A percentile compares a stretch with the other conserved stretches of the same genome.
These are phyloP conservation scores for Drechslerella coelobrocha DNA, from an alignment of 2,329 filamentous ascomycete species.

Conservation along the genomic window DNA sequence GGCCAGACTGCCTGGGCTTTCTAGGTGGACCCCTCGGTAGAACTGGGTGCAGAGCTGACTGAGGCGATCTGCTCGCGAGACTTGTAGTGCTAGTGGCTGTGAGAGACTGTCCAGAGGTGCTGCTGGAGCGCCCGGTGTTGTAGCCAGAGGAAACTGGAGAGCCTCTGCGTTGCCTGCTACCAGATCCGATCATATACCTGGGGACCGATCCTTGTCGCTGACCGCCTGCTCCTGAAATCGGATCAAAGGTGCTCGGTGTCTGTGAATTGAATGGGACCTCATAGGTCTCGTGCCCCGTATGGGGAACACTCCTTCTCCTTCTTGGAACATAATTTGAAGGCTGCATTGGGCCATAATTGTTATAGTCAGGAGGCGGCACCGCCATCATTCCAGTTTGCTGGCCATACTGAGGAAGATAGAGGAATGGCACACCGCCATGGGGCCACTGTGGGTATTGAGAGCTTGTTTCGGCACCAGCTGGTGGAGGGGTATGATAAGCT, in stretches of 20 bases:
- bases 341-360: slow-evolving; percentile 14
- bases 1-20: slow-evolving; percentile 74
- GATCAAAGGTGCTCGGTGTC: slow-evolving; percentile 11
- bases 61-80: slow-evolving; percentile 28
- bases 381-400: slow-evolving; percentile 43
- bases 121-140: slow-evolving; percentile 13
- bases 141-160: slow-evolving; percentile 42
- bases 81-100: slow-evolving; percentile 27
- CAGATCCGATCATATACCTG: slow-evolving; percentile 33
- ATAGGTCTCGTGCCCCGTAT: slow-evolving; percentile 26
- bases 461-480: slow-evolving; percentile 14
- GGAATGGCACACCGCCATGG: slow-evolving; percentile 45
- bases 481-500: slow-evolving; percentile 23
- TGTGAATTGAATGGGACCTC: slow-evolving; percentile 25
- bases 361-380: slow-evolving; percentile 26
- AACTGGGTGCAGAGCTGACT: slow-evolving; percentile 49
- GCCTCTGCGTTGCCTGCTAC: slow-evolving; percentile 34
- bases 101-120: slow-evolving; percentile 26
- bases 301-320: slow-evolving; percentile 45
- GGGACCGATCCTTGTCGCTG: slow-evolving; percentile 38
- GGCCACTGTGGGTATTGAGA: slow-evolving; percentile 46
- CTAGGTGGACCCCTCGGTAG: slow-evolving; percentile 68
- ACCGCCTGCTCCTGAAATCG: not conserved
- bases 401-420: slow-evolving; percentile 45
- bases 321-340: slow-evolving; percentile 32